phyloP scores from a whole-genome alignment of 148 eudicot species.

The Chenopodium berlandieri region DNA sequence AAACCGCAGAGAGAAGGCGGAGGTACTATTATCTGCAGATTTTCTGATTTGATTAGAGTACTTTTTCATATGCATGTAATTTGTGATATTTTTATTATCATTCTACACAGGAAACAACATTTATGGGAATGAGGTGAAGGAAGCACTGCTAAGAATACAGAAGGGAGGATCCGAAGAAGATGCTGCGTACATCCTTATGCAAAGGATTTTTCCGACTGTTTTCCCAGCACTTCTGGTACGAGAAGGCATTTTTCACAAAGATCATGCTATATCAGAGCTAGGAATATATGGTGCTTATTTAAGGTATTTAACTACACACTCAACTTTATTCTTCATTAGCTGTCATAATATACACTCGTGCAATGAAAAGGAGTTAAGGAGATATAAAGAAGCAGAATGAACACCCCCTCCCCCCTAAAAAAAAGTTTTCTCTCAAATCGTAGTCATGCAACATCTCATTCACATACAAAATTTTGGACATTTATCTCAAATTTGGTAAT shows the following conservation, averaged over 20 bases:
- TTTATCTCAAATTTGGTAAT: background rate
- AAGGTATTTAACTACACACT: conserved; percentile 42
- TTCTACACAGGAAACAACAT: conserved; percentile 70
- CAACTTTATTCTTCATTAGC: background rate
- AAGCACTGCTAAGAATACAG: conserved; percentile 56
- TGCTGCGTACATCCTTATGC: conserved; percentile 97
- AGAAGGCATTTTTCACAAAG: conserved; percentile 68
- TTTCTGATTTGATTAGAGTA: background rate
- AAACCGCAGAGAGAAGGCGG: conserved; percentile 99
- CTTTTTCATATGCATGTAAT: background rate
- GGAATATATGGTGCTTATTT: conserved; percentile 83
- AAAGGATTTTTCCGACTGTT: conserved; percentile 78
- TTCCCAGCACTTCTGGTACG: conserved; percentile 64
- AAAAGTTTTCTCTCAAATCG: too few relatives aligned
- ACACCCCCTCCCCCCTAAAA: background rate
- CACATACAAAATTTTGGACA: background rate
- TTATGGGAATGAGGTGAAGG: conserved; percentile 75
- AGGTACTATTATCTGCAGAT: conserved; percentile 45
- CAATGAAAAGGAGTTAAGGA: background rate
- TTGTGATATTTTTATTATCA: conserved; percentile 12
- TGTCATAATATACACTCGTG: background rate
- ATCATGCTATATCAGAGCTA: conserved; percentile 77
- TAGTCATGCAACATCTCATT: background rate
- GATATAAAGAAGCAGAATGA: background rate
- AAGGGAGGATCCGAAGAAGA: conserved; percentile 65